Evolutionary conservation across 441 rosid genomes (phyloP), one percentile per base, ranked within the genome.

Genomic region (Erodium trifolium): DNA sequence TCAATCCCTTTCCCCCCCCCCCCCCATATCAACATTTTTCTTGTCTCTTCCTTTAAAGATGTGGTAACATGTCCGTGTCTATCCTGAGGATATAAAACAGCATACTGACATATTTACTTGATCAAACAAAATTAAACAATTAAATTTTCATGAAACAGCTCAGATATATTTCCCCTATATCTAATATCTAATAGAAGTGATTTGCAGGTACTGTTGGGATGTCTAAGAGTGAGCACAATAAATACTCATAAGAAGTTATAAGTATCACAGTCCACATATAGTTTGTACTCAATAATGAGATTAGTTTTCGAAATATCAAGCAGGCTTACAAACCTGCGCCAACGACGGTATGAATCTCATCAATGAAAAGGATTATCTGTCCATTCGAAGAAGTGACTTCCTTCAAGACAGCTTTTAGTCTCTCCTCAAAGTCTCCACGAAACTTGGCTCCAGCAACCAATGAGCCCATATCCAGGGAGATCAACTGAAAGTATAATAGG

Each of bases 341-440:
- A 76, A 94, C 91, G 75, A 94, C 73, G 55, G 97, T 94, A 72
- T 94, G 99, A 57, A 94, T 97, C 81, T 94, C 99, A 79, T 92
- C 99, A 51, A 94, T 90, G 70, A 92, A 94, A 37, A 94, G 84
- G 72, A 94, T 90, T 13, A 94, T 86, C 72, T 92, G 35, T 10
- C 27, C 96, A 63, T 85, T 89, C 66, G 88, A 84, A 79, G 81
- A 87, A 77, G 78, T 82, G 72, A 92, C 92, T 82, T 94, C 99
- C 83, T 94, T 90, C 87, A 84, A 79, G 69, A 90, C 87, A 78
- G 89, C 92, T 79, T 87, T 89, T 73, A 94, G 73, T 77, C 98
- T 88, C 75, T 91, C 97, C 83, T 94, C 98, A 71, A 94, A 86
- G 78, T 92, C 99, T 80, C 99, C 99, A 80, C 98, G 93, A 67